phyloP scores from a whole-genome alignment of 2,329 filamentous ascomycete species.

The Chaetomium sp. region DNA sequence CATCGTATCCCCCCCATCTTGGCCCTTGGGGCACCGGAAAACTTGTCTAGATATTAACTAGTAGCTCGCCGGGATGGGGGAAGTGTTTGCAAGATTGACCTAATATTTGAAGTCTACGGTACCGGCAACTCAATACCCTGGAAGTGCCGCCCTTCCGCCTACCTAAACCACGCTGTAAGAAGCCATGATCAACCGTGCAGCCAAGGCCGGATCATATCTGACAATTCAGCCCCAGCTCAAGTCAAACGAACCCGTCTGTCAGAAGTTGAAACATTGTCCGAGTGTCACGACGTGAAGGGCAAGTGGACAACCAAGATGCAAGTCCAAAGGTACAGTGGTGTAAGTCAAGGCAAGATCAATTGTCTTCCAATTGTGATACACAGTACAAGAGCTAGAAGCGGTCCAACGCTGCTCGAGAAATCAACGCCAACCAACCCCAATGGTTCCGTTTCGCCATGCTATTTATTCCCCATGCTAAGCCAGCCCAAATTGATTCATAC shows the following conservation, averaged over 20 bases:
- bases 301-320: background rate
- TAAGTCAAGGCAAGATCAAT: constrained; percentile 15
- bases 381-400: constrained; percentile 11
- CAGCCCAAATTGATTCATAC: constrained; percentile 21
- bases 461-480: constrained; percentile 21
- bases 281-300: background rate
- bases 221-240: no score
- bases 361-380: constrained; percentile 14
- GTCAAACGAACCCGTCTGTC: background rate
- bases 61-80: no score
- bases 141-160: no score
- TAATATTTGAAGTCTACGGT: no score
- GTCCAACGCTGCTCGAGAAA: constrained; percentile 4
- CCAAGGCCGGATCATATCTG: no score
- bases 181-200: no score
- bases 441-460: constrained; percentile 9
- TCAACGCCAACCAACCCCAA: constrained; percentile 11
- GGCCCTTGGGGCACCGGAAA: no score
- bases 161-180: no score
- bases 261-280: background rate
- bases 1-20: no score
- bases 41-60: no score
- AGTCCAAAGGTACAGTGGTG: background rate
- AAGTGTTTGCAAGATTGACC: no score
- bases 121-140: no score